These are phyloP conservation scores for Tricholoma sp. DNA, from an alignment of 768 basidiomycete species.

Conservation along the genomic window DNA sequence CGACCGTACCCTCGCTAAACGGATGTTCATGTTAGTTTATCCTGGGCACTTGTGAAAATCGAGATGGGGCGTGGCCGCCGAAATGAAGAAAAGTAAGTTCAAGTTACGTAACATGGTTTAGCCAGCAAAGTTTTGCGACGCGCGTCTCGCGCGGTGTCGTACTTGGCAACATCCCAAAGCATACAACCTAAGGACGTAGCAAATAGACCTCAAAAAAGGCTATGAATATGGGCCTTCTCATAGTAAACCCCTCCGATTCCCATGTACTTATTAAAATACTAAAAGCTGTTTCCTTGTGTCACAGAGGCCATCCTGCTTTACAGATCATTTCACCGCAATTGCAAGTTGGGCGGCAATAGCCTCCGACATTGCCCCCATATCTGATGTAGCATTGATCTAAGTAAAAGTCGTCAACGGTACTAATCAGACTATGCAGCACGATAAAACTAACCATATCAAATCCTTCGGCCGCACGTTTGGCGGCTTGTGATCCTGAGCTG, in stretches of 20 bases:
- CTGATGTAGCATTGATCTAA: slow-evolving; percentile 18
- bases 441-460: slow-evolving; percentile 20
- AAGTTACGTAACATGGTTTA: background rate
- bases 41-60: background rate
- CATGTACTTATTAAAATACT: background rate
- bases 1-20: slow-evolving; percentile 42
- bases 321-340: slow-evolving; percentile 1
- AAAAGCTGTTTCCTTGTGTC: background rate
- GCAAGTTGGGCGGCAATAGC: slow-evolving; percentile 12
- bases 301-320: background rate
- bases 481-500: slow-evolving; percentile 16
- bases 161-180: too few species aligned
- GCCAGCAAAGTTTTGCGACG: too few species aligned
- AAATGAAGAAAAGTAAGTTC: too few species aligned
- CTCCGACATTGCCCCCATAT: slow-evolving; percentile 14
- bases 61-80: too few species aligned
- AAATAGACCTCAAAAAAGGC: too few species aligned
- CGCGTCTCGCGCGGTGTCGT: too few species aligned
- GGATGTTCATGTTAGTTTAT: slow-evolving; percentile 43
- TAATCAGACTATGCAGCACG: too few species aligned
- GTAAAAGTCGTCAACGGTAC: too few species aligned
- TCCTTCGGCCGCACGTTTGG: slow-evolving; percentile 19
- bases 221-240: too few species aligned
- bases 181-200: too few species aligned
- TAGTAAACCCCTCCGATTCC: too few species aligned